phyloP scores from a whole-genome alignment of 371 early-diverging fungal genomes.

The Spraguea lophii region DNA sequence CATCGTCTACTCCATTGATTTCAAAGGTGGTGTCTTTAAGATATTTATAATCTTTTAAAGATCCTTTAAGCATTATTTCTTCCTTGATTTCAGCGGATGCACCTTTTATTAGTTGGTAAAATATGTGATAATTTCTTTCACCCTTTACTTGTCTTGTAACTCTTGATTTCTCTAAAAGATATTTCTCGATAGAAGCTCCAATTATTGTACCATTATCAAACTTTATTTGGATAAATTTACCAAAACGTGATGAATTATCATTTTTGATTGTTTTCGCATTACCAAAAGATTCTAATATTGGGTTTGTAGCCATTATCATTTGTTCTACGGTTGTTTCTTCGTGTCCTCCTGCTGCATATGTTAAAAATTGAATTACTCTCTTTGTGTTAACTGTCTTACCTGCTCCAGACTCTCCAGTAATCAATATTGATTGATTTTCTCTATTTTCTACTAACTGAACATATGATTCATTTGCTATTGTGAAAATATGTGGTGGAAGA shows the following conservation, averaged over 20 bases:
- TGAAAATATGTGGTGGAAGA: slow-evolving; percentile 78
- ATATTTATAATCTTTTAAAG: slow-evolving; percentile 57
- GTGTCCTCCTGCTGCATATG: slow-evolving; percentile 47
- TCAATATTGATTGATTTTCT: slow-evolving; percentile 87
- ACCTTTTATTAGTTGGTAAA: slow-evolving; percentile 78
- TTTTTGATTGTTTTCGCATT: slow-evolving; percentile 96
- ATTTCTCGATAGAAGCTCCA: slow-evolving; percentile 88
- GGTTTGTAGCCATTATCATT: slow-evolving; percentile 83
- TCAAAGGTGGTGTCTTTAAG: slow-evolving; percentile 58
- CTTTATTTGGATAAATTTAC: slow-evolving; percentile 93
- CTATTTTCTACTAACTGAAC: slow-evolving; percentile 69
- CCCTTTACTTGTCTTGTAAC: slow-evolving; percentile 66
- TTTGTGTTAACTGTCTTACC: slow-evolving; percentile 99
- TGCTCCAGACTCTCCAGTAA: slow-evolving; percentile 98
- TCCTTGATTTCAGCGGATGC: slow-evolving; percentile 52
- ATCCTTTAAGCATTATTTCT: slow-evolving; percentile 15
- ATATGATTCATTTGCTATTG: slow-evolving; percentile 77
- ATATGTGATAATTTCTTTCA: slow-evolving; percentile 92
- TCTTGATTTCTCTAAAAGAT: slow-evolving; percentile 85
- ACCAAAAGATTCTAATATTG: slow-evolving; percentile 93
- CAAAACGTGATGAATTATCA: slow-evolving; percentile 95
- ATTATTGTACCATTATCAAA: slow-evolving; percentile 69
- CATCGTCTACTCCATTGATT: slow-evolving; percentile 77
- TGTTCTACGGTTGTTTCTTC: slow-evolving; percentile 51
- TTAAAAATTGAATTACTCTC: slow-evolving; percentile 89